Evolutionary conservation across 2,329 filamentous ascomycete species (phyloP).

Genomic region (Aureobasidium musti): DNA sequence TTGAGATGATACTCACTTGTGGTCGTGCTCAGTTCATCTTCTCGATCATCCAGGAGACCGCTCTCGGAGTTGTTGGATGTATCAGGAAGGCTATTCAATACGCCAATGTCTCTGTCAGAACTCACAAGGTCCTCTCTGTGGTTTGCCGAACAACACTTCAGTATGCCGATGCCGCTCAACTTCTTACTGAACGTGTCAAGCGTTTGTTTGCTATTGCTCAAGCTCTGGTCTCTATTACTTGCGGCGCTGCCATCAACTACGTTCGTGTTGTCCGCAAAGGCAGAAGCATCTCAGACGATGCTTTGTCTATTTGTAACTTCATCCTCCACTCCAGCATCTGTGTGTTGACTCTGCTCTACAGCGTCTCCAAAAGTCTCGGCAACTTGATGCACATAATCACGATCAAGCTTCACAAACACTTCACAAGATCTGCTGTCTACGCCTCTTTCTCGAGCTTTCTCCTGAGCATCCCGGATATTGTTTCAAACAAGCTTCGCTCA

Average conservation of each 20-base stretch:
- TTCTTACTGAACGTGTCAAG: not conserved
- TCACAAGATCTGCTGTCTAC: not conserved
- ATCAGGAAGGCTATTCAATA: not conserved
- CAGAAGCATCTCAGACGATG: not conserved
- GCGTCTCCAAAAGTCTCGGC: not conserved
- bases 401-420: not conserved
- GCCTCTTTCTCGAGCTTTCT: not conserved
- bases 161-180: not conserved
- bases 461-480: not conserved
- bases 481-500: not conserved
- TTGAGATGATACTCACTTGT: not conserved
- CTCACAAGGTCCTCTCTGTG: not conserved
- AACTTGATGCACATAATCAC: not conserved
- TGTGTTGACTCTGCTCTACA: not conserved
- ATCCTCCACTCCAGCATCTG: not conserved
- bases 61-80: not conserved
- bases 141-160: not conserved
- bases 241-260: not conserved
- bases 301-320: not conserved
- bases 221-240: not conserved
- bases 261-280: not conserved
- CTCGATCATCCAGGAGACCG: too few species aligned
- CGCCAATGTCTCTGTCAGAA: not conserved
- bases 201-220: not conserved
- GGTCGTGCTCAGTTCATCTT: not conserved